Evolutionary conservation across 2,329 filamentous ascomycete genomes (phyloP).

Genomic region (Trichoderma atrobrunneum): DNA sequence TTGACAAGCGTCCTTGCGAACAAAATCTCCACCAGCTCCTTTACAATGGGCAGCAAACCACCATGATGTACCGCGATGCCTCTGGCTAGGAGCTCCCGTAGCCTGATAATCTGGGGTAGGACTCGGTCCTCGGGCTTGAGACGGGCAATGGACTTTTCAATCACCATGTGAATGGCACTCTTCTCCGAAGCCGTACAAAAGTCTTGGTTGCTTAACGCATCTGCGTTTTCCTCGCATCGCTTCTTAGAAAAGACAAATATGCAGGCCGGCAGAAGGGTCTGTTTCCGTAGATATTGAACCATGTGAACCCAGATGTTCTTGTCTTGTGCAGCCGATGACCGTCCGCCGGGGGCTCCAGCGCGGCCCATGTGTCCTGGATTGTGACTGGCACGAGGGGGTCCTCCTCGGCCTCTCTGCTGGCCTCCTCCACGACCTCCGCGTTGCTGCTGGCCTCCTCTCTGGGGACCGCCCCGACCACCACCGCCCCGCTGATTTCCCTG

Average conservation of each 20-base stretch:
- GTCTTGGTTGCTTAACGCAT: slow-evolving; percentile 90
- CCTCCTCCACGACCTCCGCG: slow-evolving; percentile 41
- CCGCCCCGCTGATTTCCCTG: slow-evolving; percentile 31
- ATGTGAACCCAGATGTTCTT: slow-evolving; percentile 96
- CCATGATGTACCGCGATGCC: slow-evolving; percentile 97
- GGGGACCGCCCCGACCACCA: slow-evolving; percentile 47
- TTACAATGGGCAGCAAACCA: slow-evolving; percentile 90
- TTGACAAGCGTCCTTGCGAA: slow-evolving; percentile 96
- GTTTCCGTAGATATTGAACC: slow-evolving; percentile 85
- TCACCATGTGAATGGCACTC: slow-evolving; percentile 95
- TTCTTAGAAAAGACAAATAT: slow-evolving; percentile 99
- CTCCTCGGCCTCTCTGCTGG: slow-evolving; percentile 52
- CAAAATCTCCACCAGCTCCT: slow-evolving; percentile 94
- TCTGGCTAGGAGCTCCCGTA: slow-evolving; percentile 79
- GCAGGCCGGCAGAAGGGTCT: slow-evolving; percentile 83
- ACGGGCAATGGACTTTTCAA: slow-evolving; percentile 89
- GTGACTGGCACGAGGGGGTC: slow-evolving; percentile 57
- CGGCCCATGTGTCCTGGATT: slow-evolving; percentile 83
- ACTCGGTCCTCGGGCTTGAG: slow-evolving; percentile 85
- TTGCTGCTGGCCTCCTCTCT: slow-evolving; percentile 43
- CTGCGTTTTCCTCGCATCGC: slow-evolving; percentile 93
- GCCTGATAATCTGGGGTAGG: slow-evolving; percentile 86
- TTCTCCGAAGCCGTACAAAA: slow-evolving; percentile 93
- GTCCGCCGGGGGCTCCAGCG: slow-evolving; percentile 77
- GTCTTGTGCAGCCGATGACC: slow-evolving; percentile 88